Percentiles rank a stretch among this genome's conserved stretches.
Conservation (phyloP, 2,329 filamentous ascomycete genomes). For the Cladosporium sp. region DNA sequence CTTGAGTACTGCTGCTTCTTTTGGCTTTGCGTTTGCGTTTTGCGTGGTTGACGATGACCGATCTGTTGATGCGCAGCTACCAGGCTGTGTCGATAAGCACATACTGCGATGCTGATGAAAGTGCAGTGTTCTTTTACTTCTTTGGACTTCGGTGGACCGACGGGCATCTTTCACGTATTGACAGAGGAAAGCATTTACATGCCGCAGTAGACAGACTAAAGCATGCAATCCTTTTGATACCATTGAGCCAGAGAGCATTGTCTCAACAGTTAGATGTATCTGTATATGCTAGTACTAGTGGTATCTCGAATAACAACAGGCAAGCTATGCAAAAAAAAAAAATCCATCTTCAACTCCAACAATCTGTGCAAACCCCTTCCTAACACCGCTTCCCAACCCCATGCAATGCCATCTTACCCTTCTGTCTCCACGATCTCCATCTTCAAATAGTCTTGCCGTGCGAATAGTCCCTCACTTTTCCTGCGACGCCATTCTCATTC, state of each 20-base stretch:
- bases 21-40: background rate
- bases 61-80: background rate
- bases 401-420: background rate
- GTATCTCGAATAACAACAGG: background rate
- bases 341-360: background rate
- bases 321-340: background rate
- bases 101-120: background rate
- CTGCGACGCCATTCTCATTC: slow-evolving; percentile 6
- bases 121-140: too few relatives aligned
- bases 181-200: too few relatives aligned
- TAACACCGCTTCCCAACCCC: background rate
- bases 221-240: too few relatives aligned
- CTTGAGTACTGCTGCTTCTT: background rate
- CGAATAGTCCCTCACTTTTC: slow-evolving; percentile 10
- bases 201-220: too few relatives aligned
- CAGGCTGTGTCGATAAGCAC: background rate
- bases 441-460: slow-evolving; percentile 17
- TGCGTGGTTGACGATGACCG: background rate
- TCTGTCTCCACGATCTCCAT: background rate
- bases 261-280: background rate
- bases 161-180: too few relatives aligned
- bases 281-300: slow-evolving; percentile 2
- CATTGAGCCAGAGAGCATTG: too few relatives aligned
- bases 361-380: background rate
- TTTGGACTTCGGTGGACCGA: too few relatives aligned